Percentiles rank a stretch among this genome's conserved stretches.
These are phyloP conservation scores for Mycena latifolia DNA, from an alignment of 768 basidiomycete genomes.

Conservation along the genomic window DNA sequence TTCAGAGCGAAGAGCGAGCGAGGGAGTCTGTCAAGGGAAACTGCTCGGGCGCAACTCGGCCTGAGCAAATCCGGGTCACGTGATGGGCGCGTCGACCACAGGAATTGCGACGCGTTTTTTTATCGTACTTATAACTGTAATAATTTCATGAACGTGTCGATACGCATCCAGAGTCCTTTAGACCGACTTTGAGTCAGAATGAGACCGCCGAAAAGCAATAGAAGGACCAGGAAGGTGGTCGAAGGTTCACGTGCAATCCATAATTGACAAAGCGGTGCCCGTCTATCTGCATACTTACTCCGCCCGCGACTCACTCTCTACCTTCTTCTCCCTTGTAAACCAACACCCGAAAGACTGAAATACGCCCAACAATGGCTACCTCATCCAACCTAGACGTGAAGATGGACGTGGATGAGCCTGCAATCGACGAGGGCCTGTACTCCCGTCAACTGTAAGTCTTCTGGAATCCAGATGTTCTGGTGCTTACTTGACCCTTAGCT, in stretches of 20 bases:
- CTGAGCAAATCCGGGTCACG: constrained; percentile 16
- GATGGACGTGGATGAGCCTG: constrained; percentile 90
- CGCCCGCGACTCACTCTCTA: constrained; percentile 6
- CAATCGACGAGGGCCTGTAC: constrained; percentile 94
- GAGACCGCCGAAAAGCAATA: neutral
- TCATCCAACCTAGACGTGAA: constrained; percentile 55
- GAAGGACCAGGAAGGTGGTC: constrained; percentile 18
- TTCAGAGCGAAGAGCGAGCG: neutral
- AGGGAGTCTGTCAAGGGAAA: too few relatives aligned
- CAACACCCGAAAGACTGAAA: constrained; percentile 23
- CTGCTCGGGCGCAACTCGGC: too few relatives aligned
- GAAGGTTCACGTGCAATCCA: constrained; percentile 23
- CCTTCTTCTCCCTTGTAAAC: constrained; percentile 27
- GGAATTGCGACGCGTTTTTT: constrained; percentile 25
- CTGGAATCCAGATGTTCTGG: constrained; percentile 30
- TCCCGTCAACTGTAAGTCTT: constrained; percentile 90
- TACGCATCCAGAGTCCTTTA: too few relatives aligned
- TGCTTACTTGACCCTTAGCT: constrained; percentile 58
- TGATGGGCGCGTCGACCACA: constrained; percentile 7
- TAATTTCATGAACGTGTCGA: neutral
- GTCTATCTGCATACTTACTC: neutral
- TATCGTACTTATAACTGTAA: neutral
- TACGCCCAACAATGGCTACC: constrained; percentile 49
- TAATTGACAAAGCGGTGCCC: constrained; percentile 14
- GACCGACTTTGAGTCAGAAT: neutral